Evolutionary conservation across 1,284 basidiomycete genomes (phyloP).

Genomic region (Hymenochaete sp.): DNA sequence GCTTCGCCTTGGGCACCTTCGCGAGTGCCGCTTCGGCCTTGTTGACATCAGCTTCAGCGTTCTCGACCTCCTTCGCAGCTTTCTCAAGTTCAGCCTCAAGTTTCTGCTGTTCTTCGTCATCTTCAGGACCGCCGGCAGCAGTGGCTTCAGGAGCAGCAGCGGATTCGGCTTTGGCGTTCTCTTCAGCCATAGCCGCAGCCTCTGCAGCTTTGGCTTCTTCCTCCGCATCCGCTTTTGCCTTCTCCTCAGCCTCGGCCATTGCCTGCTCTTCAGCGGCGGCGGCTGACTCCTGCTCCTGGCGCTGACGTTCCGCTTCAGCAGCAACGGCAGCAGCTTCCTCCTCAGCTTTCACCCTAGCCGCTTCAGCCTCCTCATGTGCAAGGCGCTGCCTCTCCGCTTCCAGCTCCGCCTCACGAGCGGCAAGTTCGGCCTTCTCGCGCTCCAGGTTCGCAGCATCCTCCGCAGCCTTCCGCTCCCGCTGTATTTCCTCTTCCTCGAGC

Average conservation of each 20-base stretch:
- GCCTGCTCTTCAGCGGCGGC: background rate
- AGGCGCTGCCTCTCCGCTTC: background rate
- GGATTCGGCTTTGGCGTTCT: conserved; percentile 2
- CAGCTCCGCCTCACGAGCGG: too few relatives aligned
- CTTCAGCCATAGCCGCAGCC: background rate
- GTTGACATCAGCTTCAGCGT: conserved; percentile 7
- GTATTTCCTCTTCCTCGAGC: too few relatives aligned
- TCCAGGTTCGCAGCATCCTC: too few relatives aligned
- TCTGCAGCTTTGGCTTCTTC: background rate
- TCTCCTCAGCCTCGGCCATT: background rate
- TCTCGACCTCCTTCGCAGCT: background rate
- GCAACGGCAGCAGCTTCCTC: conserved; percentile 1
- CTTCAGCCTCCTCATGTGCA: conserved; percentile 1
- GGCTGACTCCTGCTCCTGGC: background rate
- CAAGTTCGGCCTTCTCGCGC: too few relatives aligned
- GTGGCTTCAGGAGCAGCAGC: conserved; percentile 1
- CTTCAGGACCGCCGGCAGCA: conserved; percentile 1
- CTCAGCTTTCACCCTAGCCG: background rate
- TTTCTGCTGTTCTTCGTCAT: conserved; percentile 6
- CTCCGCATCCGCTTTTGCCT: background rate
- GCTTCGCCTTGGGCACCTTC: conserved; percentile 5
- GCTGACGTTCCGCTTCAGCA: background rate
- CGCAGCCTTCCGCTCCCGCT: too few relatives aligned
- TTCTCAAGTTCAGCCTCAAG: conserved; percentile 6
- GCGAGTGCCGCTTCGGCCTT: conserved; percentile 4